Percentiles rank a stretch among this genome's conserved stretches.
Evolutionary conservation across 2,329 filamentous ascomycete species (phyloP).

Genomic region (Venturia oleaginea): DNA sequence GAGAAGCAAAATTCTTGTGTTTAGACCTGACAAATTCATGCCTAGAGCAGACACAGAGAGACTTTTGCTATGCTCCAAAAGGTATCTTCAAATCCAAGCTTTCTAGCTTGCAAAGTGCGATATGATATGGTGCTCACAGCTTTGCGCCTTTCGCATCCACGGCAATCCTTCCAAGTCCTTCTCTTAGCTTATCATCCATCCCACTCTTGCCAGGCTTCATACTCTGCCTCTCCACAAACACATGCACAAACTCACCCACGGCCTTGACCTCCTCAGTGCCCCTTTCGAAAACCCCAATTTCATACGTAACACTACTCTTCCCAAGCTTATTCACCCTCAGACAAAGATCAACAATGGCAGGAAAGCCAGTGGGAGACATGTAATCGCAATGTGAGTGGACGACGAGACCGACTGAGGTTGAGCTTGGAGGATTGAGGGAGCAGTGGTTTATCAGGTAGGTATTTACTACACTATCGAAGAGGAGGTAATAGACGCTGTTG

Average conservation of each 20-base stretch:
- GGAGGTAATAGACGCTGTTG: conserved; percentile 76
- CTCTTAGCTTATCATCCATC: conserved; percentile 51
- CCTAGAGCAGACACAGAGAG: no score
- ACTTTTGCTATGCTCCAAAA: no score
- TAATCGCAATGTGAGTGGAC: conserved; percentile 82
- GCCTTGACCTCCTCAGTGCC: conserved; percentile 67
- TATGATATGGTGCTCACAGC: neutral
- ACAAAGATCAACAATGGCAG: conserved; percentile 70
- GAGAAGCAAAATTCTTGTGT: no score
- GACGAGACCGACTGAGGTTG: conserved; percentile 69
- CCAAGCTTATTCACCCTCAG: conserved; percentile 77
- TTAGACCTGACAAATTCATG: no score
- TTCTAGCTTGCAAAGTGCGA: neutral
- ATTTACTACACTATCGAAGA: conserved; percentile 88
- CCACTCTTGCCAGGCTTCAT: conserved; percentile 57
- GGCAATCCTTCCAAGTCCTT: conserved; percentile 26
- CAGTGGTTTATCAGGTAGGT: conserved; percentile 76
- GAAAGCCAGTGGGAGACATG: conserved; percentile 72
- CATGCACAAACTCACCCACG: conserved; percentile 78
- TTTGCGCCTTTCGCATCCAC: neutral
- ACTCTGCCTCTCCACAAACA: conserved; percentile 71
- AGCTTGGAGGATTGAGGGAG: conserved; percentile 59
- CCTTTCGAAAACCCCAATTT: conserved; percentile 75
- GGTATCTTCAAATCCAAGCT: no score
- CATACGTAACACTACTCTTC: conserved; percentile 79